These are phyloP conservation scores for Fusarium compactum DNA, from an alignment of 2,329 filamentous ascomycete genomes.

Conservation along the genomic window DNA sequence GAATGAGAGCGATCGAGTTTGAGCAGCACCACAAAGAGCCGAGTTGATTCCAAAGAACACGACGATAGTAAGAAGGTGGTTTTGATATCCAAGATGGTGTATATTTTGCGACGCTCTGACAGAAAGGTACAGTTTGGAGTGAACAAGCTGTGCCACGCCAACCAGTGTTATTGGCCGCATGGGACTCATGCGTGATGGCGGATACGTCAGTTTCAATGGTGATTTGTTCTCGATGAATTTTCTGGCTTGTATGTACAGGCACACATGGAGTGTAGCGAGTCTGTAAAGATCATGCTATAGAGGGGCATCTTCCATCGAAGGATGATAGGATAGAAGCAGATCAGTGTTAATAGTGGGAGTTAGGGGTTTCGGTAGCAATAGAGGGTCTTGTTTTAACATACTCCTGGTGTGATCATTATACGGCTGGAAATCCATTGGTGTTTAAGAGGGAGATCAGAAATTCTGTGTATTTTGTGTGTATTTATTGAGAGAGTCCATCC, in stretches of 20 bases:
- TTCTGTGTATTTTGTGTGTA: not conserved
- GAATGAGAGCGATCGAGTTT: constrained; percentile 61
- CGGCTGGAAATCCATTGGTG: not conserved
- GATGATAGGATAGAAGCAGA: not conserved
- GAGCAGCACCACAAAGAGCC: constrained; percentile 48
- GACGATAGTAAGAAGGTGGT: constrained; percentile 42
- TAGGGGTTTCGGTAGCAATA: not conserved
- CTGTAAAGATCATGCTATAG: constrained; percentile 23
- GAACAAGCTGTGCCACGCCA: constrained; percentile 54
- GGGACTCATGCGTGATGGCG: constrained; percentile 50
- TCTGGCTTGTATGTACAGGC: not conserved
- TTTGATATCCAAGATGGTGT: constrained; percentile 56
- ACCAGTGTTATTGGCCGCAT: constrained; percentile 47
- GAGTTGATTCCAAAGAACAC: constrained; percentile 50
- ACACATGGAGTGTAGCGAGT: not conserved
- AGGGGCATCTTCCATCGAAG: constrained; percentile 8
- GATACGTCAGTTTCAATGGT: constrained; percentile 55
- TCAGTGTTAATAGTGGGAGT: constrained; percentile 3
- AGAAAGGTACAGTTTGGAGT: constrained; percentile 54
- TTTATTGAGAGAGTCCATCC: not conserved
- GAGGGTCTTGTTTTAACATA: not conserved
- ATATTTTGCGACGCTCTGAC: constrained; percentile 55
- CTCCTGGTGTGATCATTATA: not conserved
- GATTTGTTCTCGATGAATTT: constrained; percentile 47
- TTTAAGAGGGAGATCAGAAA: not conserved